These are phyloP conservation scores for Clavispora phyllophila DNA, from an alignment of 805 yeast species.

Conservation along the genomic window DNA sequence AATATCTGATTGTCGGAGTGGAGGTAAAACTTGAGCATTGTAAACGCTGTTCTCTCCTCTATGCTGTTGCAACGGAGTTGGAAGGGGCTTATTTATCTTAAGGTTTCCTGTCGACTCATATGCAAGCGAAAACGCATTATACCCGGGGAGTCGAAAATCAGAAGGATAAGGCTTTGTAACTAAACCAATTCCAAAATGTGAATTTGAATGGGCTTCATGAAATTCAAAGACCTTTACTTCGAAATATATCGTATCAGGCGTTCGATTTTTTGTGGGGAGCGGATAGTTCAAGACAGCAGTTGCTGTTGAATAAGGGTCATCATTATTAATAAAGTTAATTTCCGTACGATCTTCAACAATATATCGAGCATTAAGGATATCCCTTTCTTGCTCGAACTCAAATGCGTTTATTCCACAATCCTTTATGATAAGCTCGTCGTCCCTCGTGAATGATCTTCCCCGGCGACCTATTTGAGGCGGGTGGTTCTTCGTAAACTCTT, in stretches of 20 bases:
- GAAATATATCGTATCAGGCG: conserved; percentile 50
- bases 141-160: conserved; percentile 66
- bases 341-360: conserved; percentile 39
- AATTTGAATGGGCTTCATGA: conserved; percentile 26
- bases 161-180: conserved; percentile 71
- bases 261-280: conserved; percentile 34
- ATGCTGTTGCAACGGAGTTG: conserved; percentile 42
- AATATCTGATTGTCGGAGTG: conserved; percentile 47
- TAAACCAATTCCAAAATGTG: conserved; percentile 60
- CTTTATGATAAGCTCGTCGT: conserved; percentile 25
- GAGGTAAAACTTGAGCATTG: conserved; percentile 47
- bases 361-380: conserved; percentile 27
- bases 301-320: conserved; percentile 34
- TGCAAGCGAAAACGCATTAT: conserved; percentile 62
- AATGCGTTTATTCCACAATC: conserved; percentile 38
- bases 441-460: conserved; percentile 29
- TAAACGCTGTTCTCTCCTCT: conserved; percentile 34
- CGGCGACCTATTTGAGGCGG: conserved; percentile 30
- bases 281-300: conserved; percentile 37
- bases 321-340: conserved; percentile 31
- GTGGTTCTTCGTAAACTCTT: conserved; percentile 26
- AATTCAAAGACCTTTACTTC: conserved; percentile 45
- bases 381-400: conserved; percentile 34
- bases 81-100: conserved; percentile 61
- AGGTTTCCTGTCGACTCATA: conserved; percentile 71